Evolutionary conservation across 257 asterid genomes (phyloP).

Genomic region (Ajuga chamaepitys): DNA sequence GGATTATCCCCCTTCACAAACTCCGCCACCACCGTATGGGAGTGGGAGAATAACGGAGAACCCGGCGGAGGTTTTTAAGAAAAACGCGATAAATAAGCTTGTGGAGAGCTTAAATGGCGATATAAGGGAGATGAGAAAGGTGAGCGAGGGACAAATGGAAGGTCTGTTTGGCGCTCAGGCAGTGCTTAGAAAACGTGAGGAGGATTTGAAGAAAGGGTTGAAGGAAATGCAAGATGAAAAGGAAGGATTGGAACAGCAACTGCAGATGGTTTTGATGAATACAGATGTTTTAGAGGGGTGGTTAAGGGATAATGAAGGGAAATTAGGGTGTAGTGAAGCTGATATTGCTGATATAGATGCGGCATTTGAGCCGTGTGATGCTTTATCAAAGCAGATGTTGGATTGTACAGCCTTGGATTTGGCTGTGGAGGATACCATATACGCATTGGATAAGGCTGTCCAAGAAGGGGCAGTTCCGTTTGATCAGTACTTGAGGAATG

Average conservation of each 20-base stretch:
- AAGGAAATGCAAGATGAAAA: conserved; percentile 86
- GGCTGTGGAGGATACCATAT: conserved; percentile 75
- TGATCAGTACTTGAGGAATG: conserved; percentile 84
- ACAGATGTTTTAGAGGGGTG: conserved; percentile 62
- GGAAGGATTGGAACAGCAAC: conserved; percentile 86
- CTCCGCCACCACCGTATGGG: conserved; percentile 70
- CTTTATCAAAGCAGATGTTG: conserved; percentile 64
- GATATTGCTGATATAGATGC: conserved; percentile 56
- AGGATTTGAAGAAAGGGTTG: conserved; percentile 49
- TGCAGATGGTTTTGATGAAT: conserved; percentile 83
- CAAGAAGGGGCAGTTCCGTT: conserved; percentile 81
- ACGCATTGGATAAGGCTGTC: conserved; percentile 80
- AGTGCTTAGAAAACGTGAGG: conserved; percentile 57
- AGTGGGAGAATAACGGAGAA: conserved; percentile 53
- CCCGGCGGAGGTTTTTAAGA: conserved; percentile 56
- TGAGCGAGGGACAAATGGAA: conserved; percentile 70
- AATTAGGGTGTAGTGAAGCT: conserved; percentile 34
- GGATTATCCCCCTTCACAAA: conserved; percentile 43
- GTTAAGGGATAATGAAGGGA: conserved; percentile 71
- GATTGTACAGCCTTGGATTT: conserved; percentile 71
- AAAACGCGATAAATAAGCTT: conserved; percentile 47
- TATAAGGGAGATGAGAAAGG: conserved; percentile 53
- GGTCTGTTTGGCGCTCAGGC: conserved; percentile 58
- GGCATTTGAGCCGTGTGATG: conserved; percentile 64
- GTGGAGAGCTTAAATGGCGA: conserved; percentile 52